phyloP scores from a whole-genome alignment of 306 rosid species.

The Prunus fruticosa region DNA sequence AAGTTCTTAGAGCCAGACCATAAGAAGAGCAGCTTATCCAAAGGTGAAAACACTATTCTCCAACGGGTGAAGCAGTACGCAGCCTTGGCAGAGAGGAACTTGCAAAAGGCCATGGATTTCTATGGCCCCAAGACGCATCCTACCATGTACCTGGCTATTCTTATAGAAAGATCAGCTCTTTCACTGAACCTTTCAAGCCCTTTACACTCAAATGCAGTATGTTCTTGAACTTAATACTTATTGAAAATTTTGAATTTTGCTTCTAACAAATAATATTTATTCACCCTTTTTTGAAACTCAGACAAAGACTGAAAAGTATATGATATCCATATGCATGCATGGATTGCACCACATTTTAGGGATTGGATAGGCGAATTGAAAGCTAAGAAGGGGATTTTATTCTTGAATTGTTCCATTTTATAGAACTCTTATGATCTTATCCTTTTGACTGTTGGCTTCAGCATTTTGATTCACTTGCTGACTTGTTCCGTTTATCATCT shows the following conservation, averaged over 20 bases:
- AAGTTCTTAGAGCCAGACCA: conserved; percentile 65
- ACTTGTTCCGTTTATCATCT: background rate
- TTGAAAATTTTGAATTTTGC: background rate
- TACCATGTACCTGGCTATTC: conserved; percentile 68
- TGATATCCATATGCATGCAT: background rate
- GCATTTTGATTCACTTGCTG: background rate
- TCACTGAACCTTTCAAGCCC: conserved; percentile 51
- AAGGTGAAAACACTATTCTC: conserved; percentile 49
- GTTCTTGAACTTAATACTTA: conserved; percentile 23
- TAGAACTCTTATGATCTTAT: background rate
- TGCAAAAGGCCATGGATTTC: conserved; percentile 82
- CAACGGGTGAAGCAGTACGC: conserved; percentile 90
- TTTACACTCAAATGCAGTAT: conserved; percentile 68
- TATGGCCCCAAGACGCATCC: conserved; percentile 82
- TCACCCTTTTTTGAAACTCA: background rate
- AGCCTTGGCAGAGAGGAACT: conserved; percentile 86
- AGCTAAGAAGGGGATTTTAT: background rate
- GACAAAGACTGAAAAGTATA: background rate
- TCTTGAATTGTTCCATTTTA: background rate
- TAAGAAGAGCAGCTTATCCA: conserved; percentile 47
- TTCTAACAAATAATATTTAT: background rate
- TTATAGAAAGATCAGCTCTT: conserved; percentile 80
- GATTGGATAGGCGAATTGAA: background rate
- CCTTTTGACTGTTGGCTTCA: background rate
- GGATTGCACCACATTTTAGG: background rate